A percentile compares a stretch with the other conserved stretches of the same genome.
Evolutionary conservation across 768 basidiomycete genomes (phyloP).

Genomic region (Asterophora lycoperdoides): DNA sequence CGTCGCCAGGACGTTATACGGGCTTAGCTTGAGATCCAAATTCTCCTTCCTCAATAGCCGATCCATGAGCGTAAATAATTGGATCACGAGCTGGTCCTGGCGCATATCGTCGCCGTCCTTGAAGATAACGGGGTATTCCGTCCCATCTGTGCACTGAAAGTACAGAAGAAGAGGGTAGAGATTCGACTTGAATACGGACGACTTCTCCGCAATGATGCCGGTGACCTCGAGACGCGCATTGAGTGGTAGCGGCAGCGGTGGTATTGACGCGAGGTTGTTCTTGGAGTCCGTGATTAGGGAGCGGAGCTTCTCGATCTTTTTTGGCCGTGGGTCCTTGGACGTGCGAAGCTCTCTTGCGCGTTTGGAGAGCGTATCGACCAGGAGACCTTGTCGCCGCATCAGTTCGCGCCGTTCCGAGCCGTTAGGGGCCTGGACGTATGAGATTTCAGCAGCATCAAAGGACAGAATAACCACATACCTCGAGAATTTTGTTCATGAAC

Average conservation of each 20-base stretch:
- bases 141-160: conserved; percentile 80
- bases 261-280: conserved; percentile 74
- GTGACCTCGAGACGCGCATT: conserved; percentile 82
- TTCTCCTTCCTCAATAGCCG: conserved; percentile 90
- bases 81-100: conserved; percentile 97
- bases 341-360: conserved; percentile 83
- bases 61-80: conserved; percentile 99
- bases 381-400: conserved; percentile 87
- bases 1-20: conserved; percentile 92
- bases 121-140: conserved; percentile 93
- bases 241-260: conserved; percentile 83
- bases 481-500: conserved; percentile 83
- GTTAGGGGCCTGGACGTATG: conserved; percentile 50
- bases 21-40: conserved; percentile 84
- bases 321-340: conserved; percentile 90
- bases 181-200: conserved; percentile 96
- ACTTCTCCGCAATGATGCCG: conserved; percentile 88
- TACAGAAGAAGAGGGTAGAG: conserved; percentile 88
- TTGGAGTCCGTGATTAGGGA: conserved; percentile 80
- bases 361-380: conserved; percentile 81
- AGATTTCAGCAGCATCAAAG: neutral
- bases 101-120: conserved; percentile 99
- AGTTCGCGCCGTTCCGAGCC: conserved; percentile 81
- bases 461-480: conserved; percentile 45
- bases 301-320: conserved; percentile 97